Evolutionary conservation across 1,284 basidiomycete species (phyloP).

Genomic region (Trametes hirsuta): DNA sequence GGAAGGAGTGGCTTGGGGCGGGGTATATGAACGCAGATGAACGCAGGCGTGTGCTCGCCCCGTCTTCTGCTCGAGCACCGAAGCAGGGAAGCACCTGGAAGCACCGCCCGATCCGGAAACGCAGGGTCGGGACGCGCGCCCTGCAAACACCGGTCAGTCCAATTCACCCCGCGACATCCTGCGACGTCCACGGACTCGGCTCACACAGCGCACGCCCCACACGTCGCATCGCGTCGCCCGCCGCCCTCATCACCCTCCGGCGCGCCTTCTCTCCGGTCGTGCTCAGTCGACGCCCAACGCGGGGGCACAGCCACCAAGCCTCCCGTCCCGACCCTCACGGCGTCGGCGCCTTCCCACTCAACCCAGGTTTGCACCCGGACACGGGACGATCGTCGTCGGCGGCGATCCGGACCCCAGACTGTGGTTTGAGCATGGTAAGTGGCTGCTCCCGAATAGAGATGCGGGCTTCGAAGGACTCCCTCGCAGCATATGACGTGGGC

Average conservation of each 20-base stretch:
- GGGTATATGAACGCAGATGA: neutral
- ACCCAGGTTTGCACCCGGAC: neutral
- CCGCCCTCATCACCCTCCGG: neutral
- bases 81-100: neutral
- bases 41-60: neutral
- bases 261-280: neutral
- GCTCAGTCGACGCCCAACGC: neutral
- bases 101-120: neutral
- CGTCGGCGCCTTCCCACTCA: neutral
- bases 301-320: constrained; percentile 1
- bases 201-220: neutral
- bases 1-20: too few species aligned
- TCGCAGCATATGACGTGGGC: too few species aligned
- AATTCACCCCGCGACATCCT: too few species aligned
- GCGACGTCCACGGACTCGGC: neutral
- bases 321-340: neutral
- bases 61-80: constrained; percentile 7
- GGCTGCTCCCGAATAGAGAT: too few species aligned
- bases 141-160: too few species aligned
- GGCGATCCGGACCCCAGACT: too few species aligned
- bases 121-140: neutral
- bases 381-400: neutral
- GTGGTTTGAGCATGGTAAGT: too few species aligned
- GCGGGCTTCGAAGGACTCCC: too few species aligned
- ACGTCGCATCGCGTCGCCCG: neutral